Percentiles rank a stretch among this genome's conserved stretches.
These are phyloP conservation scores for Fusarium haematococcum DNA, from an alignment of 2,329 filamentous ascomycete species.

Conservation along the genomic window DNA sequence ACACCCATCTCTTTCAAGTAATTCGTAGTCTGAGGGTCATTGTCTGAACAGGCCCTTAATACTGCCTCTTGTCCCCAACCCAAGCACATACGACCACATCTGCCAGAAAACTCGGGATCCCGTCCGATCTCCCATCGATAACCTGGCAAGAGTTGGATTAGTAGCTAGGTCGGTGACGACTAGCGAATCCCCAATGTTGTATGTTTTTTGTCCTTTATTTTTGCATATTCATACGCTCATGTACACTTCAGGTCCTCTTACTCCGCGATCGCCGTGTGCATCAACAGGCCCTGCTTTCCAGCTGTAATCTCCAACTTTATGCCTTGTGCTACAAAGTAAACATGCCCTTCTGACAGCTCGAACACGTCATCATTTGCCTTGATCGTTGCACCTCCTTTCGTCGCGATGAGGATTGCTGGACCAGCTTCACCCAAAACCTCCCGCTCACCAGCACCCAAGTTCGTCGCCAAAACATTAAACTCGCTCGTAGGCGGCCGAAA, in stretches of 20 bases:
- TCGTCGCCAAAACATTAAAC: conserved; percentile 75
- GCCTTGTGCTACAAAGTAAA: conserved; percentile 42
- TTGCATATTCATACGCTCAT: background rate
- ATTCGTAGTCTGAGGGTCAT: too few relatives aligned
- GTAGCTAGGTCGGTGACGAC: conserved; percentile 19
- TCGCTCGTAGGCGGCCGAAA: conserved; percentile 78
- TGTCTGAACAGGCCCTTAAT: background rate
- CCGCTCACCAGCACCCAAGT: conserved; percentile 66
- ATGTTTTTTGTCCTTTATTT: conserved; percentile 3
- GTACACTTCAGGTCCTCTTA: background rate
- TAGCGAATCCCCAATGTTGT: conserved; percentile 18
- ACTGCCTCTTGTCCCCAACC: conserved; percentile 2
- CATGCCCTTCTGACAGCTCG: conserved; percentile 40
- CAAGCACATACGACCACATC: conserved; percentile 19
- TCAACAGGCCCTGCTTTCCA: conserved; percentile 27
- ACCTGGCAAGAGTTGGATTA: conserved; percentile 21
- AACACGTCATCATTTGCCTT: conserved; percentile 34
- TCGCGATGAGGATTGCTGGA: conserved; percentile 38
- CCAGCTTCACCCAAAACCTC: conserved; percentile 56
- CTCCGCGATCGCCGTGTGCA: conserved; percentile 39
- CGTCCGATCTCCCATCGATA: conserved; percentile 19
- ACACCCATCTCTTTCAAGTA: too few relatives aligned
- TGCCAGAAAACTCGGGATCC: conserved; percentile 20
- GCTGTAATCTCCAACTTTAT: conserved; percentile 38
- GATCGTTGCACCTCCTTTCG: conserved; percentile 35